Evolutionary conservation across 2,329 filamentous ascomycete species (phyloP).

Genomic region (Colletotrichum lini): DNA sequence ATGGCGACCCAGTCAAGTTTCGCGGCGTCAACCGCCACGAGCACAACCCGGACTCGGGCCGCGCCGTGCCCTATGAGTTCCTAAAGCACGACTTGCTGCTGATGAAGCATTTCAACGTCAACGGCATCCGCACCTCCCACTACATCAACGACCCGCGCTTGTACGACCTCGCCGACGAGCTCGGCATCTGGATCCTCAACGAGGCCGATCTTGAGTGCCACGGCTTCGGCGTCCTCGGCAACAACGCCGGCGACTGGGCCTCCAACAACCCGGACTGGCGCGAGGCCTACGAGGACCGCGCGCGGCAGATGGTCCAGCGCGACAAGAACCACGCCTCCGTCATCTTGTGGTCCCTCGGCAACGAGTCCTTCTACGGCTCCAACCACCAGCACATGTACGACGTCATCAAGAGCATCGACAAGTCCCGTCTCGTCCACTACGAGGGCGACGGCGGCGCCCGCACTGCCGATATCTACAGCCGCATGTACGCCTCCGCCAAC

Average conservation of each 20-base stretch:
- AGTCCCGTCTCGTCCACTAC: conserved; percentile 74
- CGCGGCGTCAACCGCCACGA: conserved; percentile 81
- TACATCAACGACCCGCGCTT: conserved; percentile 74
- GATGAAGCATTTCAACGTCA: conserved; percentile 80
- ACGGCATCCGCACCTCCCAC: conserved; percentile 78
- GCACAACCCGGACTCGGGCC: conserved; percentile 74
- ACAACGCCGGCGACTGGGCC: conserved; percentile 64
- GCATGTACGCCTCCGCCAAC: conserved; percentile 74
- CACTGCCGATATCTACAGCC: conserved; percentile 74
- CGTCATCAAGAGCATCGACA: conserved; percentile 70
- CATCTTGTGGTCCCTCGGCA: conserved; percentile 80
- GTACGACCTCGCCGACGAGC: conserved; percentile 73
- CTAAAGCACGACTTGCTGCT: conserved; percentile 72
- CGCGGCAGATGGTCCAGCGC: conserved; percentile 73
- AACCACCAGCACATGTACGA: conserved; percentile 80
- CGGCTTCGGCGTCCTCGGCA: conserved; percentile 61
- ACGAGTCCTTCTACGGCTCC: conserved; percentile 78
- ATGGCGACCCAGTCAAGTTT: conserved; percentile 75
- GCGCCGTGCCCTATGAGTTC: conserved; percentile 73
- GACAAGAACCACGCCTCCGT: conserved; percentile 74
- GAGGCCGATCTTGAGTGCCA: conserved; percentile 70
- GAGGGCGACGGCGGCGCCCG: conserved; percentile 72
- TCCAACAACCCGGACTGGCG: conserved; percentile 74
- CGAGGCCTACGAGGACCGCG: conserved; percentile 77
- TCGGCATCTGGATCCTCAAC: conserved; percentile 75